These are phyloP conservation scores for Oryza brachyantha DNA, from an alignment of 176 grass and related monocot species.

Conservation along the genomic window DNA sequence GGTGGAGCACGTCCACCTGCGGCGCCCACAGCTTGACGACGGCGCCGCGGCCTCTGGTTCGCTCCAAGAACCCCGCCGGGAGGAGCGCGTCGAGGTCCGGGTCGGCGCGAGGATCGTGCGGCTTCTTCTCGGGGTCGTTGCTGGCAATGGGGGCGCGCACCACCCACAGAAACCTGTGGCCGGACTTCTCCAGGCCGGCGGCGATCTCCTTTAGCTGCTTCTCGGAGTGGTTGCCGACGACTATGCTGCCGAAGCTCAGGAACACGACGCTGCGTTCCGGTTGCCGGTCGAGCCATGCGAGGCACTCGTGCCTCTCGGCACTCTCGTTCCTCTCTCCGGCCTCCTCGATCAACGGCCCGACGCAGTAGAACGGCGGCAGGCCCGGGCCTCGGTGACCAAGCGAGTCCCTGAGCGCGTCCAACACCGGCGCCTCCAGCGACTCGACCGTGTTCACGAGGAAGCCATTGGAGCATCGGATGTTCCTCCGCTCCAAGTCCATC, in stretches of 20 bases:
- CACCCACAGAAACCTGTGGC: constrained; percentile 45
- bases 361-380: constrained; percentile 21
- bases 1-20: constrained; percentile 36
- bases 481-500: not conserved
- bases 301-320: constrained; percentile 18
- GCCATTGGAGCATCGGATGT: not conserved
- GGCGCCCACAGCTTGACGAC: constrained; percentile 47
- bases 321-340: not conserved
- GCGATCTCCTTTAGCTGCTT: constrained; percentile 42
- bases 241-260: constrained; percentile 42
- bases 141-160: not conserved
- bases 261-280: constrained; percentile 32
- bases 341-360: constrained; percentile 41
- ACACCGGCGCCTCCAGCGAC: constrained; percentile 12
- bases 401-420: constrained; percentile 17
- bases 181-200: constrained; percentile 35
- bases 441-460: constrained; percentile 47
- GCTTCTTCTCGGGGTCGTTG: not conserved
- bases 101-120: not conserved
- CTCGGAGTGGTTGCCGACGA: not conserved
- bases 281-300: constrained; percentile 43
- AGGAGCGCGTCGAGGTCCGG: constrained; percentile 4
- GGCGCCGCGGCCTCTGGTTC: constrained; percentile 1
- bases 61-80: constrained; percentile 28
- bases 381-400: not conserved